Evolutionary conservation across 2,329 filamentous ascomycete genomes (phyloP), one percentile per base, ranked within the genome.

Genomic region (Pseudofabraea citricarpa): DNA sequence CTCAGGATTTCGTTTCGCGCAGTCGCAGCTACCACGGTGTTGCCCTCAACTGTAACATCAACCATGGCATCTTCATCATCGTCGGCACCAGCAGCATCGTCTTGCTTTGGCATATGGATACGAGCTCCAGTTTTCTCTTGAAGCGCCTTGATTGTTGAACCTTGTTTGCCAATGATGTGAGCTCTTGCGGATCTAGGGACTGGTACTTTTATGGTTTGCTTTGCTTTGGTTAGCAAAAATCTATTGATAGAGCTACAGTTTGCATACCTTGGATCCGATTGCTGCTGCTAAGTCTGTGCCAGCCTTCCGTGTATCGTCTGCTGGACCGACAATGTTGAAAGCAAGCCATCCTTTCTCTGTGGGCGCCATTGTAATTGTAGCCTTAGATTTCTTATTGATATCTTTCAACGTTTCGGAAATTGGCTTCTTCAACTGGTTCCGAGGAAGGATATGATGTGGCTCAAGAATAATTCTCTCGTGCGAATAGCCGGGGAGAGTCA

Each of bases 141-240:
- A 41, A 98, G 82, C 36, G 85, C 79, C 69, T 94, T 91, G 63
- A 98, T 94, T 49, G 85, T 91, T 20, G 88, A 79, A 46, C 94
- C 94, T 61, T 86, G 83, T 61, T 88, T 90, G 56, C 93, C 94
- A 62, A 98, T 97, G 65, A 98, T 90, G 65, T 91, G 85, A 41
- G 90, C 81, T 49, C 90, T 83, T 18, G 89, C 81, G 29, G 89
- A 91, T 38, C 84, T 78, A 41, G 91, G 93, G 52, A 98, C 85
- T 2, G 87, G 75, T 38, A 97, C 80, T 52, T 81, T 84, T 59
- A 87, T 74, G 41, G 76, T 75, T 72, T 82, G 77, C 77, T 83
- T 35, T 22, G 48, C 21, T 37, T 43, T 26, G 24, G 36, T 6
- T 44, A 40, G 48, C 46, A 43, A 37, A 36, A 37, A 33, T 33